Evolutionary conservation across 2,329 filamentous ascomycete species (phyloP), one percentile per base, ranked within the genome.

Genomic region (Fusarium sp.): DNA sequence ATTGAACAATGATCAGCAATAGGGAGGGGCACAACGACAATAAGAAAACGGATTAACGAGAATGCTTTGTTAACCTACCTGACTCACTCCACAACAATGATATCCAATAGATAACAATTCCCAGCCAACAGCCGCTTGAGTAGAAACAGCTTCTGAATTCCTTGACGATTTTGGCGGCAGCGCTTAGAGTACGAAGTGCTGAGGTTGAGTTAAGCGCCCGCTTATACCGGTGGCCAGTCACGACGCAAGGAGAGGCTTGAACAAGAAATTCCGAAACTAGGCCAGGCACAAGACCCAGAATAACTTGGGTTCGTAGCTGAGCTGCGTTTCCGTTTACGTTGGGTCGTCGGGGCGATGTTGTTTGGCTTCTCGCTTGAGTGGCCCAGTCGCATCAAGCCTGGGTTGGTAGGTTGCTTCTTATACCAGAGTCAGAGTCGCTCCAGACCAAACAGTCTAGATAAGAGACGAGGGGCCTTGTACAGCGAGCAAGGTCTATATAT

Each of bases 381-480:
- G 73, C 52, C 65, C 72, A 75, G 72, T 68, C 73, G 50, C 50
- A 57, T 66, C 73, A 75, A 75, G 63, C 64, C 69, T 61, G 62
- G 69, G 55, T 29, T 29, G 5, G 27, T 72, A 55, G 68, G 52
- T 72, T 58, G 63, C 25, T 59, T 65, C 32, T 52, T 71, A 58
- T 69, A 29, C 14, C 12, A 63, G 43, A 46, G 59, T 63, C 12
- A 63, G 40, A 49, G 60, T 63, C 63, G 67, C 63, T 73, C 68
- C 67, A 56, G 59, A 64, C 16, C 18, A 27, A 27, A 27, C n/a
- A 29, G 24, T 27, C 50, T 34, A 47, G 44, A 57, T 45, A 46
- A 54, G 38, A 60, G 59, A 68, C 66, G 63, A 18, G 40, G 38
- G 10, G 52, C 58, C 64, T 72, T 71, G 64, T 60, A 58, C 64